Evolutionary conservation across 83 land plant species (phyloP), one percentile per base, ranked within the genome.

Genomic region (Picea abies): DNA sequence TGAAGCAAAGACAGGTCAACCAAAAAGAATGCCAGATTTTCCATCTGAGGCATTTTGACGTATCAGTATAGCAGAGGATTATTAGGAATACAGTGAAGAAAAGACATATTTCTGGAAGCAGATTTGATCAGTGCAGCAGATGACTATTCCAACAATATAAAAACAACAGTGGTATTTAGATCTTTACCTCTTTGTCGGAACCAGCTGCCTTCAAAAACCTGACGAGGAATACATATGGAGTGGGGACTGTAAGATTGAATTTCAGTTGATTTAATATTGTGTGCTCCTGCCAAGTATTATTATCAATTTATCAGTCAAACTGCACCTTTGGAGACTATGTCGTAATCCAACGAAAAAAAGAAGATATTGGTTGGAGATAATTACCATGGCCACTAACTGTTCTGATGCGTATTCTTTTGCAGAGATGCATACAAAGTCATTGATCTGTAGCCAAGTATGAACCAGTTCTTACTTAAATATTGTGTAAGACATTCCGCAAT

Each of bases 361-460:
- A 44, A 19, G 5, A 44, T 20, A 47, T 73, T 25, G 9, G 78
- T 73, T 47, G 22, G 4, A 2, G 10, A 4, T n/a, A 47, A 73
- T 73, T 73, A 73, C 78, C 95, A 88, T 93, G 4, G 35, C 83
- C 79, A 94, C 82, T 19, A 92, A 58, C 23, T 92, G 86, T 56
- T 89, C 87, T 72, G 89, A 80, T 9, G 88, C 62, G 62, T 85
- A 90, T 11, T 83, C 90, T 4, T 61, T 62, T 35, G 73, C 85
- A 14, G 84, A 83, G 23, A 87, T 88, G 65, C 47, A 64, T 2
- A 90, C 83, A 60, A 90, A 88, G 37, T 90, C 90, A 25, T 80
- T 76, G 25, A 91, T 82, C 92, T 89, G 80, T 73, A 49, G 49
- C 26, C 78, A 73, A n/a, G n/a, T n/a, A n/a, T 17, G 8, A 20